Percentiles rank a stretch among this genome's conserved stretches.
Conservation (phyloP, 1,284 basidiomycete genomes). For the Sanghuangporus sanghuang region DNA sequence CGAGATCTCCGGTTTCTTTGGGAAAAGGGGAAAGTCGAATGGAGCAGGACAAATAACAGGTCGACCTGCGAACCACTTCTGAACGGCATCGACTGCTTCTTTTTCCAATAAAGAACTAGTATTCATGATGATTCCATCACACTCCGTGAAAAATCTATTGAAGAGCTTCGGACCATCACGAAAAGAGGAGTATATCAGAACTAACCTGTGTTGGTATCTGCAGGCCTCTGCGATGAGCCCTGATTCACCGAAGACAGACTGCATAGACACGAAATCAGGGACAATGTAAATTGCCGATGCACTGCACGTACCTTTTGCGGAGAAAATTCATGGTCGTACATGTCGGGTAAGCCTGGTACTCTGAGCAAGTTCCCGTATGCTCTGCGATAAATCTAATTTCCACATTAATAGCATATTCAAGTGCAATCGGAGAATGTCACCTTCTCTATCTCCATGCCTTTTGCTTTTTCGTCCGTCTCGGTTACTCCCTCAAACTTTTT, state of each 20-base stretch:
- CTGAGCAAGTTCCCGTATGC: neutral
- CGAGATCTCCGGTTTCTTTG: neutral
- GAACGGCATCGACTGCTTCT: neutral
- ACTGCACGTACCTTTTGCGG: constrained; percentile 4
- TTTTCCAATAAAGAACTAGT: neutral
- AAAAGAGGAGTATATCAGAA: neutral
- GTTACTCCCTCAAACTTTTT: neutral
- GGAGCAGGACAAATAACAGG: constrained; percentile 1
- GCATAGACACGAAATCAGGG: neutral
- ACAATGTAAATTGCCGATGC: neutral
- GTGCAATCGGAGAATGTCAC: neutral
- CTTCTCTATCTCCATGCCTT: neutral
- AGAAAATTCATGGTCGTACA: constrained; percentile 12
- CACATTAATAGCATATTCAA: neutral
- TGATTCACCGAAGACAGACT: neutral
- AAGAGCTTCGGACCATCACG: neutral
- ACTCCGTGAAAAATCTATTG: constrained; percentile 2
- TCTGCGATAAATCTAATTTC: neutral
- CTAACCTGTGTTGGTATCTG: neutral
- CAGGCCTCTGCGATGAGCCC: neutral
- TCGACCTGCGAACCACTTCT: neutral
- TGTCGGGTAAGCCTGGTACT: constrained; percentile 5
- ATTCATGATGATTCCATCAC: constrained; percentile 9
- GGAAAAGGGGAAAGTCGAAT: constrained; percentile 4
- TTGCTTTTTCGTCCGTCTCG: neutral